Evolutionary conservation across 371 early-diverging fungal species (phyloP).

Genomic region (Mortierella sp.): DNA sequence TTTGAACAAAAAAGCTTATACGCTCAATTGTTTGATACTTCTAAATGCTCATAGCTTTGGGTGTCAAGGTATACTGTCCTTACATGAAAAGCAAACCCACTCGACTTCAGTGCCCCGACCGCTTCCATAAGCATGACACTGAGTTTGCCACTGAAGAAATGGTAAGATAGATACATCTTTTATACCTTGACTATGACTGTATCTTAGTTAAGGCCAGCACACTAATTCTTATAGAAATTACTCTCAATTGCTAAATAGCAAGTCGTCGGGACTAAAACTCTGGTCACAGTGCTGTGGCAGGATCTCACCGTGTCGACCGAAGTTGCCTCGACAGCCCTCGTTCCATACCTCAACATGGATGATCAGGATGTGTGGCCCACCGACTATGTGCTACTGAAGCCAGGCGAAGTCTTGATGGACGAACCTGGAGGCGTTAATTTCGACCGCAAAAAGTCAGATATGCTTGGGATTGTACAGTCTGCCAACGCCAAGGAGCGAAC

Average conservation of each 20-base stretch:
- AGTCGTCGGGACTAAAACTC: conserved; percentile 59
- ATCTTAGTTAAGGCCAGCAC: not conserved
- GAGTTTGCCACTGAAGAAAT: conserved; percentile 53
- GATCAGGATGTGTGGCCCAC: conserved; percentile 68
- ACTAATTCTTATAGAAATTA: not conserved
- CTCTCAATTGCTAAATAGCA: conserved; percentile 24
- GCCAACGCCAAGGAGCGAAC: conserved; percentile 60
- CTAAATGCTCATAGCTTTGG: conserved; percentile 15
- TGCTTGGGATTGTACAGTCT: conserved; percentile 60
- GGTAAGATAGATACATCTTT: conserved; percentile 24
- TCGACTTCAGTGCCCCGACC: conserved; percentile 41
- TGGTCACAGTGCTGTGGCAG: conserved; percentile 64
- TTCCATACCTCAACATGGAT: conserved; percentile 63
- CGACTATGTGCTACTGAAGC: conserved; percentile 58
- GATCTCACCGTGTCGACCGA: conserved; percentile 55
- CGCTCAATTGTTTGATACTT: not conserved
- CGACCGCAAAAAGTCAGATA: conserved; percentile 52
- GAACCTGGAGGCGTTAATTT: conserved; percentile 48
- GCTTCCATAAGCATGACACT: conserved; percentile 30
- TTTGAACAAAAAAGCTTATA: not conserved
- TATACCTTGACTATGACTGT: not conserved
- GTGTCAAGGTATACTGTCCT: conserved; percentile 38
- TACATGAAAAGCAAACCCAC: conserved; percentile 44
- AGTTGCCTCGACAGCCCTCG: conserved; percentile 46
- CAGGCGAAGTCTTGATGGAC: conserved; percentile 50